Evolutionary conservation across 2,329 filamentous ascomycete genomes (phyloP).

Genomic region (Fusarium duplospermum): DNA sequence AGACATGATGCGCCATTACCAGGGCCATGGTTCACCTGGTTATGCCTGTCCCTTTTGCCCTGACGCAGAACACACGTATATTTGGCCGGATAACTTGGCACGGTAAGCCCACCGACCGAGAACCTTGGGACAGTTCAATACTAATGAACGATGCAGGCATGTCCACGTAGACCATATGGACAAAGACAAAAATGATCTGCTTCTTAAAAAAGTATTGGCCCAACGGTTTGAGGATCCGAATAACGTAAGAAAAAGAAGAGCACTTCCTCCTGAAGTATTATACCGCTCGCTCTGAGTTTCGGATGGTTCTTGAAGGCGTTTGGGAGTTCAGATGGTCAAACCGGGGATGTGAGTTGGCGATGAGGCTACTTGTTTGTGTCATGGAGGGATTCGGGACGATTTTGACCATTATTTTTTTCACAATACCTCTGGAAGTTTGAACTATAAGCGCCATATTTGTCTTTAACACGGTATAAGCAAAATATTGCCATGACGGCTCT

Average conservation of each 20-base stretch:
- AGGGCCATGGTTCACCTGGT: background rate
- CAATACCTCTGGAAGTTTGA: background rate
- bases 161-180: background rate
- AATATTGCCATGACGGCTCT: background rate
- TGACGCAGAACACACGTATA: background rate
- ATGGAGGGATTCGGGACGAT: background rate
- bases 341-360: background rate
- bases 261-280: background rate
- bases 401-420: background rate
- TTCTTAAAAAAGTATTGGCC: background rate
- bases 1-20: background rate
- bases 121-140: background rate
- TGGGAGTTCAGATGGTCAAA: rapidly evolving
- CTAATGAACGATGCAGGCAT: background rate
- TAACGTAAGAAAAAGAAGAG: background rate
- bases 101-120: background rate
- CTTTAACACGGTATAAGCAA: background rate
- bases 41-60: background rate
- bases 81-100: rapidly evolving
- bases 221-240: background rate
- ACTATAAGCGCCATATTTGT: background rate
- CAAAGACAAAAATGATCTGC: background rate
- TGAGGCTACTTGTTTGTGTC: background rate
- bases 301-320: background rate
- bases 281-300: background rate